Evolutionary conservation across 2,329 filamentous ascomycete genomes (phyloP), one percentile per base, ranked within the genome.

Genomic region (Epichloe amarillans): DNA sequence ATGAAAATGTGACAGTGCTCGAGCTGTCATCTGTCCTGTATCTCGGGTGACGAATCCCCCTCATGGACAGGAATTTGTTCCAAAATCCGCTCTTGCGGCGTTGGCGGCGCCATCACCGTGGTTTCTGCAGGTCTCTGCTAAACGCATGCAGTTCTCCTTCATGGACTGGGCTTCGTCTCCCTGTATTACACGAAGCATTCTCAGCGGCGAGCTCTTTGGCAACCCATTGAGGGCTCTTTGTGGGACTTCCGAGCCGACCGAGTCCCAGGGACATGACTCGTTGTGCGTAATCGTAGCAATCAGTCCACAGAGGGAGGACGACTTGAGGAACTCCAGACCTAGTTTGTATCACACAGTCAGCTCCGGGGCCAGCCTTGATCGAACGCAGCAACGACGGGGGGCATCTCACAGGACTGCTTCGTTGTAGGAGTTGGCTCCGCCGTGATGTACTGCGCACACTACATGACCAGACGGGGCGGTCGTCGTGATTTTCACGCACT

Each of bases 281-380:
- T 44, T 63, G 62, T 4, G 68, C 71, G 51, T 68, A 74, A 43
- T 74, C 71, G 52, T 72, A 73, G 26, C 65, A 69, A 53, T 73
- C 71, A 2, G 66, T 59, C 72, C 72, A 74, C 4, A 62, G 53
- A 1, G 71, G 69, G 0, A 74, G 59, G 5, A 73, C 54, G 5
- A 74, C 59, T 35, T 74, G 72, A 1, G 71, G 71, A n/a, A 72
- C 58, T 0, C 70, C 72, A n/a, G 66, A 63, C 19, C 70, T 73
- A 42, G 19, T 19, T 42, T 14, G 11, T 42, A 21, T 30, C 10
- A 10, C 26, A 30, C 26, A 30, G 26, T 30, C 26, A 30, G 26
- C 26, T 30, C 26, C 8, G 1, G 10, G 26, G 26, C 8, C 26
- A 30, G 26, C 3, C 11, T 21, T 23, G 17, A 19, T 21, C 8